Base-by-base conservation (phyloP, 148 eudicot genomes). In the Polygonum aviculare region DNA sequence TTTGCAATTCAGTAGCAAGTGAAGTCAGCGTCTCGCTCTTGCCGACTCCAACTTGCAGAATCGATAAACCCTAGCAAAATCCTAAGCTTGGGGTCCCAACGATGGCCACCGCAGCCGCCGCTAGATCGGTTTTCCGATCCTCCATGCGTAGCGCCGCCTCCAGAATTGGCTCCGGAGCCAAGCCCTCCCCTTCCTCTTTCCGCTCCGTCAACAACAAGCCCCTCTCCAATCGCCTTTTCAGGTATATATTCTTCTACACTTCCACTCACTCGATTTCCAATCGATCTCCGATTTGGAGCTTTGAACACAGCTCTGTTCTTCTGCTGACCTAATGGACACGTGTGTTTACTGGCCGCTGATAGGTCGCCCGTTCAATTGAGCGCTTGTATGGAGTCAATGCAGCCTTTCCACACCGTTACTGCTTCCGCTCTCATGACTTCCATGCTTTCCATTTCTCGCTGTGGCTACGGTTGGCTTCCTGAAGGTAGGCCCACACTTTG, bases 381-480 rank as follows among this genome's bases (percentile, higher is more conserved):
- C 40, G 91, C 78, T 54, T 88, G 93, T 80, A 38, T 82, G 80
- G 91, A 83, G 40, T 83, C 98, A 63, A 82, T 93, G 91, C 92
- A 83, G 71, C 98, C 98, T 4, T 89, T 83, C 71, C 98, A 93
- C 81, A 85, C 90, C 1, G 98, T 84, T 18, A 89, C 96, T 4
- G 96, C 98, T 18, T 91, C 98, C 6, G 88, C 98, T 0, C 78
- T 91, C 87, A 85, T 93, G 96, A 93, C 98, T 41, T 93, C 98
- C 14, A 88, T 91, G 94, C 96, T 93, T 10, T 88, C 90, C 0
- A 78, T 88, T 60, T 86, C 98, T 81, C 83, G 77, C 78, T 78
- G 84, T 62, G 78, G 90, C 74, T 85, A 38, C 51, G 85, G 88
- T 77, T 89, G 96, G 96, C 88, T 88, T 80, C 83, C 91, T 14